These are phyloP conservation scores for Colletotrichum cuscutae DNA, from an alignment of 2,329 filamentous ascomycete species.

Conservation along the genomic window DNA sequence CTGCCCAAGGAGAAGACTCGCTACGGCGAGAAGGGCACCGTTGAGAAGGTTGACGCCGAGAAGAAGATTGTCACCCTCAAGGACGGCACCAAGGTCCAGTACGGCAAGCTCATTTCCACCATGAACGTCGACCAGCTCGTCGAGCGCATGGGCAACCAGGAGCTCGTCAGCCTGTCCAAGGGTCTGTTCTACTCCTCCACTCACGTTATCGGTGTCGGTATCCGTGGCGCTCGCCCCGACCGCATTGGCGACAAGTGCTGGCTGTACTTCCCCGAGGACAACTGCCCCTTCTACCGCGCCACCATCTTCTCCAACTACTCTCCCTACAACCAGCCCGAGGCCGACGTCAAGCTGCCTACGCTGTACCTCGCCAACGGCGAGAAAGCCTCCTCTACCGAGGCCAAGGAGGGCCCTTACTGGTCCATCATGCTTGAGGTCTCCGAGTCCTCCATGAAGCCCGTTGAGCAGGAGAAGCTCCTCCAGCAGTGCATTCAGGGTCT, in stretches of 20 bases:
- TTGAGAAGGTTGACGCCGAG: conserved; percentile 87
- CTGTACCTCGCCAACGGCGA: conserved; percentile 86
- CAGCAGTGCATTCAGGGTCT: conserved; percentile 95
- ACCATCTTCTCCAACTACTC: conserved; percentile 99
- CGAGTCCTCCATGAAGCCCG: conserved; percentile 94
- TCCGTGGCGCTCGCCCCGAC: conserved; percentile 90
- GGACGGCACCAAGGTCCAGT: conserved; percentile 89
- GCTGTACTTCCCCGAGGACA: conserved; percentile 99
- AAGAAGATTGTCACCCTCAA: conserved; percentile 84
- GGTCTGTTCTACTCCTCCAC: conserved; percentile 96
- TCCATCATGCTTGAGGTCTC: conserved; percentile 99
- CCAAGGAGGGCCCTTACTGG: conserved; percentile 96
- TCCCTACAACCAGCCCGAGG: conserved; percentile 93
- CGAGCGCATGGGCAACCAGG: conserved; percentile 87
- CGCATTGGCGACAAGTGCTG: conserved; percentile 99
- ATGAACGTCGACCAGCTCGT: conserved; percentile 94
- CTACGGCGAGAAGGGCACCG: conserved; percentile 86
- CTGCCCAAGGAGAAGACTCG: conserved; percentile 91
- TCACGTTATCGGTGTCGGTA: conserved; percentile 95
- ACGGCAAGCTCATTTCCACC: conserved; percentile 92
- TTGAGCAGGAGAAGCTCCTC: conserved; percentile 85
- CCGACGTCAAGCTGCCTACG: conserved; percentile 86
- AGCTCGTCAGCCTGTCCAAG: conserved; percentile 86
- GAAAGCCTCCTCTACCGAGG: conserved; percentile 76
- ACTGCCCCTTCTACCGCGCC: conserved; percentile 99